Conservation (phyloP, 306 rosid genomes). For the Begonia fuchsioides region DNA sequence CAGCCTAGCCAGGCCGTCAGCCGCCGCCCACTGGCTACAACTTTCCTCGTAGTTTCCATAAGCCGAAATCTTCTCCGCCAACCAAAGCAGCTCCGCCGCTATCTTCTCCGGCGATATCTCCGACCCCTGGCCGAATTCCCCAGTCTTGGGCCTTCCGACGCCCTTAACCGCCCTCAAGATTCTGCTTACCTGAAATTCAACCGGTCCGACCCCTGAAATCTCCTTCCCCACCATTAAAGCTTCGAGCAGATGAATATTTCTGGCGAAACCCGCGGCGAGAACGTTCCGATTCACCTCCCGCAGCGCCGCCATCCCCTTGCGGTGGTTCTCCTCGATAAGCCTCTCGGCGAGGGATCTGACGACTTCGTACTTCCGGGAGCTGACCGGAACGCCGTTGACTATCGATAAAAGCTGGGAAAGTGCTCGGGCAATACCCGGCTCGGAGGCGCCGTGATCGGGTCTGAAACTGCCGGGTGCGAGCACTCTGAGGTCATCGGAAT, state of each 20-base stretch:
- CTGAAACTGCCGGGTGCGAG: not conserved
- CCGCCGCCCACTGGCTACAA: conserved; percentile 39
- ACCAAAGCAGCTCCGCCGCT: conserved; percentile 61
- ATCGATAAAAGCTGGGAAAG: conserved; percentile 50
- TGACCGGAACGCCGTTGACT: conserved; percentile 44
- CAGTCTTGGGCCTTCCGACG: conserved; percentile 3
- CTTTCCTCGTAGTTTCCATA: conserved; percentile 37
- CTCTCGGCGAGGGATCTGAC: conserved; percentile 57
- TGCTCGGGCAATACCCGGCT: conserved; percentile 43
- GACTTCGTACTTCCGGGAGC: conserved; percentile 58
- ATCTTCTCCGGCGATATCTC: conserved; percentile 43
- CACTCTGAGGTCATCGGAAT: not conserved
- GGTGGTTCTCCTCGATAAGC: conserved; percentile 37
- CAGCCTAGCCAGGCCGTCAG: conserved; percentile 37
- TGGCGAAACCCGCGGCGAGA: conserved; percentile 35
- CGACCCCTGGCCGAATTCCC: not conserved
- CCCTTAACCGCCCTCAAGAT: conserved; percentile 19
- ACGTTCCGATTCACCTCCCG: conserved; percentile 42
- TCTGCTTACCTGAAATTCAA: conserved; percentile 8
- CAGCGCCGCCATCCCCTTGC: conserved; percentile 25
- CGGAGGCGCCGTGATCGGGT: conserved; percentile 2
- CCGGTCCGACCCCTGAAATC: conserved; percentile 7
- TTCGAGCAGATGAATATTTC: conserved; percentile 37
- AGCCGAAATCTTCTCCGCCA: conserved; percentile 44
- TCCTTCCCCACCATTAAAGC: conserved; percentile 9